phyloP scores from a whole-genome alignment of 306 rosid species.

The Cicer judaicum region DNA sequence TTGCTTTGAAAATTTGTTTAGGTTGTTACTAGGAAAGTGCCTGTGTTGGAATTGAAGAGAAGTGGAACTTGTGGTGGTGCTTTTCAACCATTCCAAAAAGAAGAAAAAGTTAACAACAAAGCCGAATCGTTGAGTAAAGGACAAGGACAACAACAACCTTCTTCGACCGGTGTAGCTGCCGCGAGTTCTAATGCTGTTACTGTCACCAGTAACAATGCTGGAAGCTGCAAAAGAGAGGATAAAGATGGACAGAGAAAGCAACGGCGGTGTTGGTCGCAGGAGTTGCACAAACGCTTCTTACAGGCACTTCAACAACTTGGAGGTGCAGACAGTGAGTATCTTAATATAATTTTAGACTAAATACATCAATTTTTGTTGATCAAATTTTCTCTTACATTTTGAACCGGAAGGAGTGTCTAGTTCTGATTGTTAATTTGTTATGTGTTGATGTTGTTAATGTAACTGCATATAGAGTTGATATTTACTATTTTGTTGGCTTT shows the following conservation, averaged over 20 bases:
- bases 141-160: slow-evolving; percentile 35
- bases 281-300: slow-evolving; percentile 80
- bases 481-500: slow-evolving; percentile 20
- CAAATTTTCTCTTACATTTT: no score
- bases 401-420: background rate
- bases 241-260: slow-evolving; percentile 80
- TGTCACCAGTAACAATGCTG: slow-evolving; percentile 47
- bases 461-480: slow-evolving; percentile 26
- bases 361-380: no score
- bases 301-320: slow-evolving; percentile 91
- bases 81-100: slow-evolving; percentile 85
- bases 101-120: slow-evolving; percentile 53
- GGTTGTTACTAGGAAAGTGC: slow-evolving; percentile 60
- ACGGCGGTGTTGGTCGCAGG: slow-evolving; percentile 92
- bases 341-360: background rate
- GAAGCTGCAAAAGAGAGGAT: slow-evolving; percentile 56
- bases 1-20: slow-evolving; percentile 44
- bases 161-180: slow-evolving; percentile 29
- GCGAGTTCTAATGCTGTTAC: slow-evolving; percentile 31
- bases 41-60: slow-evolving; percentile 68
- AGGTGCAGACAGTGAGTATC: slow-evolving; percentile 75
- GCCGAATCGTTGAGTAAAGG: slow-evolving; percentile 44
- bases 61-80: slow-evolving; percentile 78
- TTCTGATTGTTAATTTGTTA: slow-evolving; percentile 30
- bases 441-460: slow-evolving; percentile 7